Percentiles rank a stretch among this genome's conserved stretches.
Conservation (phyloP, 2,329 filamentous ascomycete species). For the Colletotrichum falcatum region DNA sequence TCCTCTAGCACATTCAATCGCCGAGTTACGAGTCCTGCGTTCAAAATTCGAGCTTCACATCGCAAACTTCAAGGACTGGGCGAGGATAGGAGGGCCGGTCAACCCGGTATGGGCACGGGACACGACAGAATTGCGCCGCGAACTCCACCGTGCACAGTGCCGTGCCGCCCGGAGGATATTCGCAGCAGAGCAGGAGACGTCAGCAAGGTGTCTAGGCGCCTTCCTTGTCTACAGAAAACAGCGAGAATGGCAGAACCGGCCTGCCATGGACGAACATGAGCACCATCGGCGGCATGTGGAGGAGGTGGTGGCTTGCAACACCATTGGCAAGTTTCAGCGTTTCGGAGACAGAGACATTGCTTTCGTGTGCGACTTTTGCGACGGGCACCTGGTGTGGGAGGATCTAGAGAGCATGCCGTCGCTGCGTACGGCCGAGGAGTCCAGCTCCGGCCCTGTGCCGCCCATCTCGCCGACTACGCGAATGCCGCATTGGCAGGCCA, state of each 20-base stretch:
- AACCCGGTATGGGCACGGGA: slow-evolving; percentile 67
- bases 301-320: slow-evolving; percentile 64
- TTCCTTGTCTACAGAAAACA: slow-evolving; percentile 65
- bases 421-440: slow-evolving; percentile 46
- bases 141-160: slow-evolving; percentile 69
- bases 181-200: slow-evolving; percentile 60
- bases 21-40: slow-evolving; percentile 61
- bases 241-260: slow-evolving; percentile 50
- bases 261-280: slow-evolving; percentile 48
- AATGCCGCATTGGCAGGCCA: slow-evolving; percentile 64
- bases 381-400: slow-evolving; percentile 70
- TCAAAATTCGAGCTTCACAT: slow-evolving; percentile 61
- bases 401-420: slow-evolving; percentile 66
- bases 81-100: slow-evolving; percentile 65
- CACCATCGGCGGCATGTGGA: slow-evolving; percentile 57
- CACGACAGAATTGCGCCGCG: slow-evolving; percentile 60
- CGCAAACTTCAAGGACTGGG: slow-evolving; percentile 66
- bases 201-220: slow-evolving; percentile 66
- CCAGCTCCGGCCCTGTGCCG: slow-evolving; percentile 11
- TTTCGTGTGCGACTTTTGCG: slow-evolving; percentile 72
- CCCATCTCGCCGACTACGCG: slow-evolving; percentile 42
- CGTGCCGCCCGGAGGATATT: slow-evolving; percentile 68
- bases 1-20: slow-evolving; percentile 62
- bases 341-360: slow-evolving; percentile 66
- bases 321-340: slow-evolving; percentile 66